Evolutionary conservation across 805 yeast genomes (phyloP), one percentile per base, ranked within the genome.

Genomic region (Candida succiphila): DNA sequence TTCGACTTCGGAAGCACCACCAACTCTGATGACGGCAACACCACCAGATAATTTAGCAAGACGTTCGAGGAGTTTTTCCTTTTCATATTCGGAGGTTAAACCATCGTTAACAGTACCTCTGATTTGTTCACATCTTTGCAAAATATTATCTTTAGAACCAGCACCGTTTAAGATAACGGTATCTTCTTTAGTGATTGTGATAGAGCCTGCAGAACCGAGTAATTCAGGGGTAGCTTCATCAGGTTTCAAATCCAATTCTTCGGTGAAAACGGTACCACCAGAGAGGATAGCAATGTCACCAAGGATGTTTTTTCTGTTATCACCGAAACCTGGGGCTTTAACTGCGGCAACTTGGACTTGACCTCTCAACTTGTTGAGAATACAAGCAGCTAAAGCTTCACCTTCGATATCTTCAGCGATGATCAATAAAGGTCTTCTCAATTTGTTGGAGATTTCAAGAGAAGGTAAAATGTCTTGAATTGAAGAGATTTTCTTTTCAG

Each of bases 311-410:
- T 85, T 84, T 69, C 96, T 82, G 78, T 92, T 88, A 69, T 92
- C 98, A 61, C 97, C 98, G 54, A 89, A 92, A 34, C 98, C 98
- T 51, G 98, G 98, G 23, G 97, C 95, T 72, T 88, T 89, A 46
- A 92, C 96, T 48, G 92, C 94, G 58, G 92, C 83, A 40, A 92
- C 96, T 64, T 86, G 94, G 40, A 92, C 96, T 69, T 89, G 97
- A 47, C 96, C 96, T 69, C 96, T 83, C 56, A 92, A 74, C 69
- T 92, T 92, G 76, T 92, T 92, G 60, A 92, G 73, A 51, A 92
- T 81, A 65, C 97, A 87, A 44, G 96, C 96, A 48, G 97, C 97
- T 41, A 92, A 72, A 31, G 98, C 98, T 69, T 92, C 97, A 51
- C 97, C 97, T 51, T 89, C 97, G 40, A 92, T 71, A 53, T 85